Base-by-base conservation (phyloP, 1,284 basidiomycete genomes). In the Sutorius eximius region DNA sequence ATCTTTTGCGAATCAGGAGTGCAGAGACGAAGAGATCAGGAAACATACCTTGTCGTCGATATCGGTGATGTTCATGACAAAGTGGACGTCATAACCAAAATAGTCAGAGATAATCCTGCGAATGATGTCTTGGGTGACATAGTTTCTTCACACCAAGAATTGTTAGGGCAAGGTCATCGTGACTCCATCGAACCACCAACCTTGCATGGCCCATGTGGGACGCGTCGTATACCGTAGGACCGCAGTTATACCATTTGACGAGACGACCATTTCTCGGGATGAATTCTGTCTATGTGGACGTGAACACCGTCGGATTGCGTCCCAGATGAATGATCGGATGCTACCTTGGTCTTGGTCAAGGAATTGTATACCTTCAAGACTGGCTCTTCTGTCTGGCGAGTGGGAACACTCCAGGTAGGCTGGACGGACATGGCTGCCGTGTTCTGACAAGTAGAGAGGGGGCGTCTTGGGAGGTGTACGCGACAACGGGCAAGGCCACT, bases 21-120 rank as follows among this genome's bases (percentile, higher is more conserved):
- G 49, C 41, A 38, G 52, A 37, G 34, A 51, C 30, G 48, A 40
- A 41, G 32, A 51, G 41, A 46, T 22, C 55, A 52, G 33, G 18
- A 52, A 44, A 64, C 80, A 63, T 60, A 93, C 96, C 83, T 99
- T 99, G 82, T 99, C 97, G 70, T 99, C 97, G 61, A 99, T 97
- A 73, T 99, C 97, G 5, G 97, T 99, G 66, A 99, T 87, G 75
- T 99, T 99, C 95, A 98, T 98, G 54, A 99, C 96, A 72, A 99
- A 98, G 71, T 98, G 93, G 56, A 99, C 89, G 68, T 98, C 92
- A 71, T 97, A 99, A 44, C 91, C 91, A 74, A 99, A 98, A 74
- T 98, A 98, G 75, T 99, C 95, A 2, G 89, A 81, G 75, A 99
- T 80, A 58, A 99, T 94, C 49, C 97, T 81, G 52, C 97, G 82